Percentiles rank a stretch among this genome's conserved stretches.
phyloP scores from a whole-genome alignment of 768 basidiomycete genomes.

The Auriscalpium microsporum region DNA sequence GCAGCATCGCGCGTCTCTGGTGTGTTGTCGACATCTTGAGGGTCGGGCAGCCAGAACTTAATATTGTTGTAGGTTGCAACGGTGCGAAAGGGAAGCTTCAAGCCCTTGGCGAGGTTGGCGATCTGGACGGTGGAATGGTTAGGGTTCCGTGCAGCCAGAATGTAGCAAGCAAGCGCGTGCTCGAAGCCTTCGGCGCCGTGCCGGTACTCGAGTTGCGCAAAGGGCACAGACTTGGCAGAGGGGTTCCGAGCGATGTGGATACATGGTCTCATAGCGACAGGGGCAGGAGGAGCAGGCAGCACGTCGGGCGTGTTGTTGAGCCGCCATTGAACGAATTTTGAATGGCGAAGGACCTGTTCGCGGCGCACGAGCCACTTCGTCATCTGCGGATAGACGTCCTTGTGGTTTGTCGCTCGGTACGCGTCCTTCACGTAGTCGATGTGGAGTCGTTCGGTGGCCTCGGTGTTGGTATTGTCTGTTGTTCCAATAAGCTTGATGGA shows the following conservation, averaged over 20 bases:
- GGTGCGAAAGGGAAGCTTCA: conserved; percentile 15
- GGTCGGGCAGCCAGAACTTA: conserved; percentile 7
- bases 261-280: background rate
- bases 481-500: too few relatives aligned
- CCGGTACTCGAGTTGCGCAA: background rate
- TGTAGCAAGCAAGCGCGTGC: conserved; percentile 18
- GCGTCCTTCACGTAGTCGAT: too few relatives aligned
- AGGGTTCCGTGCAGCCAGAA: conserved; percentile 6
- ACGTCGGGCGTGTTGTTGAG: too few relatives aligned
- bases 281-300: too few relatives aligned
- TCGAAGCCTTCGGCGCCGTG: background rate
- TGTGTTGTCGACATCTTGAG: background rate
- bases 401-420: too few relatives aligned
- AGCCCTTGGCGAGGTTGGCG: conserved; percentile 12
- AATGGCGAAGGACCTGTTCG: too few relatives aligned
- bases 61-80: conserved; percentile 27
- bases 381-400: too few relatives aligned
- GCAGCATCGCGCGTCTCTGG: conserved; percentile 21
- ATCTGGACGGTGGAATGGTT: conserved; percentile 14
- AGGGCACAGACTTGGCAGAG: background rate
- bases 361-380: too few relatives aligned
- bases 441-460: too few relatives aligned
- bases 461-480: too few relatives aligned
- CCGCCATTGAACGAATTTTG: too few relatives aligned
- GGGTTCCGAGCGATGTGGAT: background rate